Conservation (phyloP, 1,284 basidiomycete species). For the Wallemia hederae region DNA sequence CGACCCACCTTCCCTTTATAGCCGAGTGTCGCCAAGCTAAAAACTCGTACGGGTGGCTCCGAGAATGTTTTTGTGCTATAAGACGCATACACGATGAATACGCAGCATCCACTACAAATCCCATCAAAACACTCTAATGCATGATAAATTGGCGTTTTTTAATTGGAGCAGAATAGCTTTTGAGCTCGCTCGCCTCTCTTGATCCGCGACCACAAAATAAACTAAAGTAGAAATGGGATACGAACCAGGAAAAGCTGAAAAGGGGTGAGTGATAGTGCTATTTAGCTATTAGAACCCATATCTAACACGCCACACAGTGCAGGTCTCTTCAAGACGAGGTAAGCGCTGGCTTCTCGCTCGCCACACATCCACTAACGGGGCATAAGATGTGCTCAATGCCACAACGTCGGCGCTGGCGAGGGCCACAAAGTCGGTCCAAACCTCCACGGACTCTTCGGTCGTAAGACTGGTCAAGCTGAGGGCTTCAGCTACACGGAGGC, state of each 20-base stretch:
- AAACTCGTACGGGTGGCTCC: no score
- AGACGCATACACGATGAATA: no score
- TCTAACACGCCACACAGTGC: neutral
- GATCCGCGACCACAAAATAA: neutral
- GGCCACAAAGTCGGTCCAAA: conserved; percentile 58
- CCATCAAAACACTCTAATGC: no score
- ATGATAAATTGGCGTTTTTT: no score
- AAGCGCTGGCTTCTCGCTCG: no score
- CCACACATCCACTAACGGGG: conserved; percentile 17
- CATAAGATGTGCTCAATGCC: conserved; percentile 92
- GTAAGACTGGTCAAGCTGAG: conserved; percentile 61
- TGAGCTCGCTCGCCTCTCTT: neutral
- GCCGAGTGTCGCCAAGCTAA: no score
- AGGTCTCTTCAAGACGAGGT: neutral
- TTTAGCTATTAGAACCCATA: no score
- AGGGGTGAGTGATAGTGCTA: neutral
- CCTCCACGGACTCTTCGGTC: conserved; percentile 63
- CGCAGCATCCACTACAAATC: no score
- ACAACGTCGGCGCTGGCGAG: conserved; percentile 60
- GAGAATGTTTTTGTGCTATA: no score
- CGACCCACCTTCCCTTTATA: no score
- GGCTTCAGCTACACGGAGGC: conserved; percentile 82
- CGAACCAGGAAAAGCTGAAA: neutral
- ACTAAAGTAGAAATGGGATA: neutral
- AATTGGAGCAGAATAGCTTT: no score